Evolutionary conservation across 208 protist genomes (phyloP).

Genomic region (Leishmania gerbilli): DNA sequence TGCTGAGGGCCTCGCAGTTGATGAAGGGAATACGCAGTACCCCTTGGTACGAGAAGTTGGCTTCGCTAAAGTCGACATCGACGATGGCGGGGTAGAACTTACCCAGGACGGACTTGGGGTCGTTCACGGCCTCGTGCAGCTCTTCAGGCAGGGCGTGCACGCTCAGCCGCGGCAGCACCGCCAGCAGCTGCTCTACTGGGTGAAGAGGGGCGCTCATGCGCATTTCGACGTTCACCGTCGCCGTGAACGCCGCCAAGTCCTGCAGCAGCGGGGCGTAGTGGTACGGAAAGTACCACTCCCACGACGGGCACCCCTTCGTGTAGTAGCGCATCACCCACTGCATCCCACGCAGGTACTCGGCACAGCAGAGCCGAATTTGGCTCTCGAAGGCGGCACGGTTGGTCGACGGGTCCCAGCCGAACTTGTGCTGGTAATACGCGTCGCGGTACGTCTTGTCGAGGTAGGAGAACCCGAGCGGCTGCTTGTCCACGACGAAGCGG

Average conservation of each 20-base stretch:
- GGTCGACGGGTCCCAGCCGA: slow-evolving; percentile 61
- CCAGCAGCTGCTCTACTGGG: slow-evolving; percentile 98
- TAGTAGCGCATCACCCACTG: slow-evolving; percentile 99
- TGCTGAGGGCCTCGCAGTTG: slow-evolving; percentile 57
- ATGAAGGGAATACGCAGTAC: slow-evolving; percentile 90
- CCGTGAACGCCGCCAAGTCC: slow-evolving; percentile 73
- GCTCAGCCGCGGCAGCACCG: slow-evolving; percentile 94
- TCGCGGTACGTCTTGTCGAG: slow-evolving; percentile 68
- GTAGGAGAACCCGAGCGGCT: slow-evolving; percentile 85
- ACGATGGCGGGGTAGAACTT: slow-evolving; percentile 98
- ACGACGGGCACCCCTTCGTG: slow-evolving; percentile 96
- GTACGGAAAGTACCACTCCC: slow-evolving; percentile 99
- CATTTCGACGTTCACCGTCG: slow-evolving; percentile 72
- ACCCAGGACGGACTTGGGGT: slow-evolving; percentile 92
- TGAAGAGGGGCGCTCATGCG: slow-evolving; percentile 85
- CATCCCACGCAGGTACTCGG: slow-evolving; percentile 96
- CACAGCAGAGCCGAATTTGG: slow-evolving; percentile 67
- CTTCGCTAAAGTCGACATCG: slow-evolving; percentile 96
- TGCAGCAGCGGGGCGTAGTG: slow-evolving; percentile 98
- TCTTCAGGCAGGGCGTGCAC: slow-evolving; percentile 90
- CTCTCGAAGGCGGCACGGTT: slow-evolving; percentile 64
- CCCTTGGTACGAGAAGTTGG: slow-evolving; percentile 93
- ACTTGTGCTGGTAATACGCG: slow-evolving; percentile 84
- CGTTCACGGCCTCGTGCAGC: slow-evolving; percentile 91
- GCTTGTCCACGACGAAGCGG: slow-evolving; percentile 64